Evolutionary conservation across 2,329 filamentous ascomycete genomes (phyloP).

Genomic region (Fusarium palustre): DNA sequence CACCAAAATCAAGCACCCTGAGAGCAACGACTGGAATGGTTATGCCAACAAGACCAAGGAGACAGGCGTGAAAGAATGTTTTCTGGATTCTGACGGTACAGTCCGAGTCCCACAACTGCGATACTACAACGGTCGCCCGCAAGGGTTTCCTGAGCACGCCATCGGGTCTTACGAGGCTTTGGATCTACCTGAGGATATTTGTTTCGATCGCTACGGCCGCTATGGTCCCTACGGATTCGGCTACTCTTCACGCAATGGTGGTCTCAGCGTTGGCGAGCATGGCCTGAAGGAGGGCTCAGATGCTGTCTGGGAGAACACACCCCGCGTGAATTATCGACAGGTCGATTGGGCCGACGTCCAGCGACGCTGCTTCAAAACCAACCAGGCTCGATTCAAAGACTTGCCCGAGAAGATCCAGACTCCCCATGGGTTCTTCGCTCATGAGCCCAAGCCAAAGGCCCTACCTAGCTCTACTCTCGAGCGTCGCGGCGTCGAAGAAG

Average conservation of each 20-base stretch:
- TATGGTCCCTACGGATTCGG: slow-evolving; percentile 91
- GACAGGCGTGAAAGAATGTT: slow-evolving; percentile 76
- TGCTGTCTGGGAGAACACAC: slow-evolving; percentile 76
- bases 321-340: slow-evolving; percentile 80
- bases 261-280: slow-evolving; percentile 85
- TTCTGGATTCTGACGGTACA: slow-evolving; percentile 75
- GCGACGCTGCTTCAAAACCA: slow-evolving; percentile 76
- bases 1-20: slow-evolving; percentile 40
- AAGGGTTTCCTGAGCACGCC: slow-evolving; percentile 85
- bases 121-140: slow-evolving; percentile 81
- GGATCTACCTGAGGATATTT: slow-evolving; percentile 83
- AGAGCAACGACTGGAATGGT: slow-evolving; percentile 53
- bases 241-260: slow-evolving; percentile 82
- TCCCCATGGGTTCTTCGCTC: slow-evolving; percentile 65
- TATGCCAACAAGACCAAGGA: slow-evolving; percentile 57
- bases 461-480: slow-evolving; percentile 14
- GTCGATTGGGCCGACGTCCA: slow-evolving; percentile 86
- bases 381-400: slow-evolving; percentile 74
- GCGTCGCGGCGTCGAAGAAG: slow-evolving; percentile 30
- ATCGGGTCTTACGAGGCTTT: slow-evolving; percentile 89
- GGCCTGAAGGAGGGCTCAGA: slow-evolving; percentile 86
- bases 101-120: slow-evolving; percentile 76
- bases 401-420: slow-evolving; percentile 55
- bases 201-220: slow-evolving; percentile 91
- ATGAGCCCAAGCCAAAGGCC: slow-evolving; percentile 47